Conservation (phyloP, 208 protist genomes). For the Trypanosoma avium region DNA sequence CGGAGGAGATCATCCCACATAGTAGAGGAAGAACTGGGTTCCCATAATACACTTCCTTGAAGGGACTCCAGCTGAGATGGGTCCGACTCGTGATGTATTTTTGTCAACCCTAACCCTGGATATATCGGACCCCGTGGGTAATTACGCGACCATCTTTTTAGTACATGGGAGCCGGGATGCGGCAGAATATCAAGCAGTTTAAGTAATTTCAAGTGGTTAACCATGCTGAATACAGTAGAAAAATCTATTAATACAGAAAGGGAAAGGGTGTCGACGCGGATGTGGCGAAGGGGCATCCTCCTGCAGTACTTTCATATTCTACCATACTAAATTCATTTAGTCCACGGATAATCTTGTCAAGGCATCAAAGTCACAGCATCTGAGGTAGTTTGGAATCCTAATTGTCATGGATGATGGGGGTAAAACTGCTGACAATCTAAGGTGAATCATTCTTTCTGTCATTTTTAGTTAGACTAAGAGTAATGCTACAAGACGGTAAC, state of each 20-base stretch:
- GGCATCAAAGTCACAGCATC: not conserved
- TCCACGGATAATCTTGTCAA: not conserved
- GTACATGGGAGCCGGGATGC: not conserved
- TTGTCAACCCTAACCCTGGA: not conserved
- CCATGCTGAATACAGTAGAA: not conserved
- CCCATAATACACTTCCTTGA: not conserved
- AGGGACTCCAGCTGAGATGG: conserved; percentile 1
- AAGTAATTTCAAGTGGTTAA: not conserved
- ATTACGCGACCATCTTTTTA: not conserved
- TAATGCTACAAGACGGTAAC: not conserved
- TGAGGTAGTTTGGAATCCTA: not conserved
- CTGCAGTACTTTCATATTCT: not conserved
- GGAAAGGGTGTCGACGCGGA: not conserved
- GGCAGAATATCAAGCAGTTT: not conserved
- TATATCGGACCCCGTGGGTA: not conserved
- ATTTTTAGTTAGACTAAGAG: not conserved
- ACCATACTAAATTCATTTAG: not conserved
- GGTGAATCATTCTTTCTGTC: not conserved
- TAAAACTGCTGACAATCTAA: not conserved
- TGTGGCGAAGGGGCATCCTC: not conserved
- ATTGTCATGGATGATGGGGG: not conserved
- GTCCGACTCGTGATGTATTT: not conserved
- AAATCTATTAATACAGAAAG: not conserved
- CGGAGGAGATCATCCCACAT: not conserved
- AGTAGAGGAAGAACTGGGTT: not conserved